A percentile compares a stretch with the other conserved stretches of the same genome.
Evolutionary conservation across 805 yeast genomes (phyloP).

Genomic region (Groenewaldozyma salmanticensis): DNA sequence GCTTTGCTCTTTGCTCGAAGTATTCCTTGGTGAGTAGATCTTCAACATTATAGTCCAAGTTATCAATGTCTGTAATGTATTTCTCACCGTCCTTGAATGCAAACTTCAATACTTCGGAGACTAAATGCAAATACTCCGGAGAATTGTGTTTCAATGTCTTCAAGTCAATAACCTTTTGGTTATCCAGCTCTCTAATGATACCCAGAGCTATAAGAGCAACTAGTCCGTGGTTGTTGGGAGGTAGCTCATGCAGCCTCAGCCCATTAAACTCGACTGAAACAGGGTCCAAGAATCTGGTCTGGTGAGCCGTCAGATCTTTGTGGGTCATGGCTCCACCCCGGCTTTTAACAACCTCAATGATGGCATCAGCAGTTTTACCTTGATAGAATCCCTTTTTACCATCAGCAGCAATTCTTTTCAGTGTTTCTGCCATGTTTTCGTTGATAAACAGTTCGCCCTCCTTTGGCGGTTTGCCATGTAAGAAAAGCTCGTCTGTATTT

Average conservation of each 20-base stretch:
- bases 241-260: constrained; percentile 63
- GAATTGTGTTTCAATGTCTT: constrained; percentile 45
- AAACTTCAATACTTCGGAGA: constrained; percentile 64
- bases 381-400: constrained; percentile 63
- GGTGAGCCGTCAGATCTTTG: constrained; percentile 49
- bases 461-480: constrained; percentile 38
- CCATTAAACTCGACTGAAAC: constrained; percentile 38
- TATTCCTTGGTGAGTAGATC: constrained; percentile 40
- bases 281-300: constrained; percentile 58
- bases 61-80: constrained; percentile 51
- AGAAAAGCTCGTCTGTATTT: constrained; percentile 27
- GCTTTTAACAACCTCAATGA: constrained; percentile 41
- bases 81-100: constrained; percentile 70
- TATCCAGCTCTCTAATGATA: constrained; percentile 46
- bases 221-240: constrained; percentile 77
- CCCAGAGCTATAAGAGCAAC: constrained; percentile 68
- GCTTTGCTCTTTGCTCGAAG: constrained; percentile 39
- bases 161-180: constrained; percentile 34
- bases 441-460: constrained; percentile 53
- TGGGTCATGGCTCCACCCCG: constrained; percentile 48
- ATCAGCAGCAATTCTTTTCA: constrained; percentile 39
- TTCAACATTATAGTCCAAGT: constrained; percentile 29
- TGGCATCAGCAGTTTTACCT: constrained; percentile 60
- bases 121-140: constrained; percentile 53
- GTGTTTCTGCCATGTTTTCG: constrained; percentile 41